Evolutionary conservation across 2,329 filamentous ascomycete species (phyloP).

Genomic region (Aspergillus ruber): DNA sequence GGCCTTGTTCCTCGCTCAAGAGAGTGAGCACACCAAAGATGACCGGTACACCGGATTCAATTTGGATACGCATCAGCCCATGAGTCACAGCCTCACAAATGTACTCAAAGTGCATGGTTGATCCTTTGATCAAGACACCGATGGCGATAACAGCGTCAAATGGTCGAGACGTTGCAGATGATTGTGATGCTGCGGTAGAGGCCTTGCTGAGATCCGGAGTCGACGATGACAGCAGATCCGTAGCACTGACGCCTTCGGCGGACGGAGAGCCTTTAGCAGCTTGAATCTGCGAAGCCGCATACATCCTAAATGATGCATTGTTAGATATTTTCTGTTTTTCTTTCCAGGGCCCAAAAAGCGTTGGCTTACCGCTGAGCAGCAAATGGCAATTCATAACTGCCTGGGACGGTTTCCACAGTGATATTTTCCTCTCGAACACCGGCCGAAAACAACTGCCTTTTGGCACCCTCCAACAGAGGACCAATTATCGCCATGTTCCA

Average conservation of each 20-base stretch:
- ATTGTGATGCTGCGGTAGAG: conserved; percentile 29
- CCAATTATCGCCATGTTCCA: conserved; percentile 91
- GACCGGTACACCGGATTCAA: conserved; percentile 82
- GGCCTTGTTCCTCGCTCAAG: conserved; percentile 78
- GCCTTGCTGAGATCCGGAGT: conserved; percentile 60
- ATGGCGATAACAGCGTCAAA: conserved; percentile 96
- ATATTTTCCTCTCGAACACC: conserved; percentile 88
- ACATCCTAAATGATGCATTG: conserved; percentile 53
- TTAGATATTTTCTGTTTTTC: not conserved
- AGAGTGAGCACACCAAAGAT: conserved; percentile 90
- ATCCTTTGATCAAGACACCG: conserved; percentile 94
- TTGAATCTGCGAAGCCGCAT: conserved; percentile 80
- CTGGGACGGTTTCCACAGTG: conserved; percentile 80
- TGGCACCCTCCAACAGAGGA: conserved; percentile 72
- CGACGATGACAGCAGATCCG: conserved; percentile 55
- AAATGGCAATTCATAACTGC: conserved; percentile 89
- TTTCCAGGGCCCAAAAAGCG: not conserved
- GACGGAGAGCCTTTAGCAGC: conserved; percentile 50
- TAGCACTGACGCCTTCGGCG: conserved; percentile 37
- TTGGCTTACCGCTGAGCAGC: conserved; percentile 68
- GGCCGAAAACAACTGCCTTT: conserved; percentile 66
- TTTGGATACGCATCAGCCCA: conserved; percentile 87
- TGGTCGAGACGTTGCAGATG: conserved; percentile 43
- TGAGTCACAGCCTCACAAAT: conserved; percentile 87
- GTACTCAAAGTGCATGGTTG: conserved; percentile 99